Conservation (phyloP, 208 protist species). For the Leptomonas pyrrhocoris region DNA sequence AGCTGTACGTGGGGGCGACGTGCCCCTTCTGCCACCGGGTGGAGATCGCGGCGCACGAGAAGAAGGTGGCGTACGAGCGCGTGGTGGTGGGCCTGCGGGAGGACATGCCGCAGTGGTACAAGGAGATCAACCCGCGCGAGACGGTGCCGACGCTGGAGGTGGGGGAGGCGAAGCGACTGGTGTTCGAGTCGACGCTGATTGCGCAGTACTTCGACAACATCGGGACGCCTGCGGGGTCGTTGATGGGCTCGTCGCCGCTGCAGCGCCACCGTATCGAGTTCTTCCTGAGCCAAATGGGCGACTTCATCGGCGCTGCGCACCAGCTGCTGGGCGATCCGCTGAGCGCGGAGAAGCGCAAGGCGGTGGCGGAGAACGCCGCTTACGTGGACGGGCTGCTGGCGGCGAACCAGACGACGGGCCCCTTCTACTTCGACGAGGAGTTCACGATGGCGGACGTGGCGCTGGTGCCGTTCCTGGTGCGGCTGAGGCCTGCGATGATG, state of each 20-base stretch:
- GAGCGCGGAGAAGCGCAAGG: slow-evolving; percentile 58
- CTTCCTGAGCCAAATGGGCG: slow-evolving; percentile 64
- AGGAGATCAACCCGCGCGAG: slow-evolving; percentile 71
- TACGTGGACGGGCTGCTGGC: slow-evolving; percentile 73
- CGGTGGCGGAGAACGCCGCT: slow-evolving; percentile 50
- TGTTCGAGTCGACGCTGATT: slow-evolving; percentile 79
- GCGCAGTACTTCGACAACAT: slow-evolving; percentile 71
- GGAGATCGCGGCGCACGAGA: slow-evolving; percentile 63
- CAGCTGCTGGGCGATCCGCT: slow-evolving; percentile 54
- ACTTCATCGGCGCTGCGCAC: slow-evolving; percentile 59
- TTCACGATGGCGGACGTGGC: slow-evolving; percentile 81
- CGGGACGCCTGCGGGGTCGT: slow-evolving; percentile 18
- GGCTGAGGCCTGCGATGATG: slow-evolving; percentile 48
- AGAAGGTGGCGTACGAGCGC: slow-evolving; percentile 51
- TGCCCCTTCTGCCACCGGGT: slow-evolving; percentile 81
- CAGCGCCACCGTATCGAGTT: slow-evolving; percentile 77
- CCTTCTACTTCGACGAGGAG: slow-evolving; percentile 67
- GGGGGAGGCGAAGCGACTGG: slow-evolving; percentile 29
- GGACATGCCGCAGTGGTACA: slow-evolving; percentile 80
- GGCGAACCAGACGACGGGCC: slow-evolving; percentile 57
- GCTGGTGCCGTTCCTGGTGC: slow-evolving; percentile 75
- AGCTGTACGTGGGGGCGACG: slow-evolving; percentile 53
- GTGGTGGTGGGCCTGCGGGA: slow-evolving; percentile 47
- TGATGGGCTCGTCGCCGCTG: slow-evolving; percentile 50
- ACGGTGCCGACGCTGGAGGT: slow-evolving; percentile 76